Conservation (phyloP, 2,329 filamentous ascomycete genomes). For the Xylariaceae sp. region DNA sequence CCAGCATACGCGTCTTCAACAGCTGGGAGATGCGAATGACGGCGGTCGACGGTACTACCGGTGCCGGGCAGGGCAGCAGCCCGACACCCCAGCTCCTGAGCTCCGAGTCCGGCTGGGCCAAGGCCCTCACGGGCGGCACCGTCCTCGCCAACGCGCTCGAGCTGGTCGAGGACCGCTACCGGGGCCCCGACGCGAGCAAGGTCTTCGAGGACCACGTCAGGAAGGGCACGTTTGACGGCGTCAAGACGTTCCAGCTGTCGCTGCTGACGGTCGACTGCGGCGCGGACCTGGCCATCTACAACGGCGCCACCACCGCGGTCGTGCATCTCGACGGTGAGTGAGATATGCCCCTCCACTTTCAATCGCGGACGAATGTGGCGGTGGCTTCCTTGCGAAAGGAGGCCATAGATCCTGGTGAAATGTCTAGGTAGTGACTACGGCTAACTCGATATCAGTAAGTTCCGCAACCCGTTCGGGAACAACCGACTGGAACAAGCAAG, state of each 20-base stretch:
- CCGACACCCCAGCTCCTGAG: not conserved
- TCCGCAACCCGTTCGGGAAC: too few relatives aligned
- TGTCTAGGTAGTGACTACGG: too few relatives aligned
- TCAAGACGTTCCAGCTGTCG: constrained; percentile 6
- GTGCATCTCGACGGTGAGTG: constrained; percentile 6
- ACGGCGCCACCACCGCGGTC: constrained; percentile 2
- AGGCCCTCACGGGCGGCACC: constrained; percentile 1
- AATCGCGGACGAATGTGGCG: too few relatives aligned
- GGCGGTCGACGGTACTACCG: not conserved
- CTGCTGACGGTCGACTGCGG: constrained; percentile 6
- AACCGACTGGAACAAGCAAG: too few relatives aligned
- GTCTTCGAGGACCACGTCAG: constrained; percentile 2
- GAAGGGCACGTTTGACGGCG: constrained; percentile 1
- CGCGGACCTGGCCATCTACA: constrained; percentile 5
- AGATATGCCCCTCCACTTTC: not conserved
- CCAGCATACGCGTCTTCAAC: constrained; percentile 4
- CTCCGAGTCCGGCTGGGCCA: not conserved
- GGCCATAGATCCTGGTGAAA: too few relatives aligned
- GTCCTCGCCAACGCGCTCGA: constrained; percentile 6
- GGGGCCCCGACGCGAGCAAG: constrained; percentile 1
- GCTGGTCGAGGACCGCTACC: constrained; percentile 6
- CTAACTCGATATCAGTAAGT: too few relatives aligned
- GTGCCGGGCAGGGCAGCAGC: not conserved
- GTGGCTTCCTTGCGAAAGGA: too few relatives aligned
- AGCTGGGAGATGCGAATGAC: not conserved